These are phyloP conservation scores for Camellia oleifera DNA, from an alignment of 179 eudicot species.

Conservation along the genomic window DNA sequence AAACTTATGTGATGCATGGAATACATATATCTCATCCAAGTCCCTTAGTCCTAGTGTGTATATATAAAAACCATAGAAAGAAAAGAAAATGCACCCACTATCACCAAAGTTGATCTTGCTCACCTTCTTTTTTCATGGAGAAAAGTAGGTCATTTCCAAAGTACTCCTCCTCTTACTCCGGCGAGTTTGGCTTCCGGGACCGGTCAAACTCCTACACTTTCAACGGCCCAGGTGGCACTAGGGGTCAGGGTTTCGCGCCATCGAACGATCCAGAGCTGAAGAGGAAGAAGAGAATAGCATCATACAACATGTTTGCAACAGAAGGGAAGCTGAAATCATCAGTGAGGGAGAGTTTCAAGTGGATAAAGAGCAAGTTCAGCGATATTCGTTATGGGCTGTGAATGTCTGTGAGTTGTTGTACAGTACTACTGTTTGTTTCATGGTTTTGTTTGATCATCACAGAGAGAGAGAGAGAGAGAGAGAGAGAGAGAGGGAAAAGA, in stretches of 20 bases:
- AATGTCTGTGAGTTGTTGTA: neutral
- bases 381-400: constrained; percentile 22
- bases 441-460: too few relatives aligned
- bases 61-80: neutral
- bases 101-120: too few relatives aligned
- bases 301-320: constrained; percentile 48
- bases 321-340: constrained; percentile 60
- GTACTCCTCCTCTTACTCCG: constrained; percentile 25
- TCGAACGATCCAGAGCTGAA: constrained; percentile 41
- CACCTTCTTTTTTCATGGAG: constrained; percentile 23
- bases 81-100: neutral
- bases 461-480: too few relatives aligned
- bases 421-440: too few relatives aligned
- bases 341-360: constrained; percentile 51
- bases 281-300: constrained; percentile 67
- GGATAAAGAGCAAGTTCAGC: constrained; percentile 56
- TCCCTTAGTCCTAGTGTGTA: too few relatives aligned
- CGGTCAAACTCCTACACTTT: constrained; percentile 39
- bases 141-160: constrained; percentile 42
- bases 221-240: constrained; percentile 38
- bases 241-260: constrained; percentile 22
- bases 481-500: too few relatives aligned
- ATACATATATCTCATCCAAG: too few relatives aligned
- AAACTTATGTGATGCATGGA: too few relatives aligned
- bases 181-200: constrained; percentile 31